phyloP scores from a whole-genome alignment of 306 rosid species.

The Biancaea sappan region DNA sequence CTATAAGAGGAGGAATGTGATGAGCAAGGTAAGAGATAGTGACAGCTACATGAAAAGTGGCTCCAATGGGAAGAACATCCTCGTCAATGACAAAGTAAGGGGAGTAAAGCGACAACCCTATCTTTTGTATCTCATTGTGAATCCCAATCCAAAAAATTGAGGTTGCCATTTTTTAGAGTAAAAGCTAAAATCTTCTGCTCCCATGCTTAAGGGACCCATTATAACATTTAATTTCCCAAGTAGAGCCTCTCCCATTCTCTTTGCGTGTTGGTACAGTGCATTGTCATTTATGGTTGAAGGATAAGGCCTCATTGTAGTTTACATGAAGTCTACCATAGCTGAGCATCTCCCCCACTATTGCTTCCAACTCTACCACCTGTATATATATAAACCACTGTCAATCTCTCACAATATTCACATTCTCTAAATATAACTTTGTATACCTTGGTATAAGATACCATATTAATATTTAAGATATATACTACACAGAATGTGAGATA shows the following conservation, averaged over 20 bases:
- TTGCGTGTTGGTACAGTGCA: constrained; percentile 46
- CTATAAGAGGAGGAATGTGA: background rate
- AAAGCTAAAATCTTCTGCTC: constrained; percentile 61
- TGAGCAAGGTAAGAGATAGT: constrained; percentile 46
- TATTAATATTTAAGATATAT: too few relatives aligned
- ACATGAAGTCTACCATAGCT: constrained; percentile 54
- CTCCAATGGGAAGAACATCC: constrained; percentile 56
- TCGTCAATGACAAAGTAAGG: constrained; percentile 53
- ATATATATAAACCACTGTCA: too few relatives aligned
- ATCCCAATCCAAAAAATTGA: constrained; percentile 42
- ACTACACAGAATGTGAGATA: too few relatives aligned
- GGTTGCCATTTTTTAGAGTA: constrained; percentile 46
- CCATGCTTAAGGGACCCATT: constrained; percentile 44
- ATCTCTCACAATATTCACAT: too few relatives aligned
- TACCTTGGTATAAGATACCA: too few relatives aligned
- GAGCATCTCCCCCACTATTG: constrained; percentile 43
- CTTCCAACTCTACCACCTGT: constrained; percentile 51
- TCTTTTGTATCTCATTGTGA: constrained; percentile 36
- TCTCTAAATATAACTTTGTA: too few relatives aligned
- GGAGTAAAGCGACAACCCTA: constrained; percentile 43
- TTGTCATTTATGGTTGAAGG: constrained; percentile 53
- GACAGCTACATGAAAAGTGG: constrained; percentile 55
- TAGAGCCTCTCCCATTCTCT: constrained; percentile 47
- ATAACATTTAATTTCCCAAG: constrained; percentile 49
- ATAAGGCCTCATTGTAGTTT: constrained; percentile 37